These are phyloP conservation scores for Sclerotinia minor DNA, from an alignment of 2,329 filamentous ascomycete genomes.

Conservation along the genomic window DNA sequence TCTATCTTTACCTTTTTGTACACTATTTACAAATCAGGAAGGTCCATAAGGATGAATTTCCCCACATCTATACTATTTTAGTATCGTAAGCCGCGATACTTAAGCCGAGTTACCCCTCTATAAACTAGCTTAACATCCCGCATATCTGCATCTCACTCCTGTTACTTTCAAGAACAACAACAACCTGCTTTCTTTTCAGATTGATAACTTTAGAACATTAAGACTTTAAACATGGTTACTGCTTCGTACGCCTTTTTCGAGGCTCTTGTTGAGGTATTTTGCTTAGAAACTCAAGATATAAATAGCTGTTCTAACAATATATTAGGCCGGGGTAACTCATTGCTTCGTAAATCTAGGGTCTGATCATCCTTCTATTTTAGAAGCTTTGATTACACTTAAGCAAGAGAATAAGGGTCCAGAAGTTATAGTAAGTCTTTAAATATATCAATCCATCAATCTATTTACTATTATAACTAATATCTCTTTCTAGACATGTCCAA, in stretches of 20 bases:
- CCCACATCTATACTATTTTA: constrained; percentile 8
- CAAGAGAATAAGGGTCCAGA: constrained; percentile 62
- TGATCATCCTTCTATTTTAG: constrained; percentile 68
- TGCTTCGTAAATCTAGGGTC: constrained; percentile 61
- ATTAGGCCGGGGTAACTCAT: constrained; percentile 50
- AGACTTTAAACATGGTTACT: constrained; percentile 24
- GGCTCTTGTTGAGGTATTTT: constrained; percentile 59
- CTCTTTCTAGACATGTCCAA: constrained; percentile 55
- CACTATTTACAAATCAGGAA: constrained; percentile 8
- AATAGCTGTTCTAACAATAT: neutral
- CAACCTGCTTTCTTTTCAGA: neutral
- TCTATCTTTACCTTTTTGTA: no score
- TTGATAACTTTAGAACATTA: neutral
- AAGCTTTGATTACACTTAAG: constrained; percentile 72
- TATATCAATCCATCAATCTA: neutral
- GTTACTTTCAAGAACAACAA: constrained; percentile 2
- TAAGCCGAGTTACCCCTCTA: constrained; percentile 18
- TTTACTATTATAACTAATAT: constrained; percentile 1
- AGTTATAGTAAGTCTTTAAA: constrained; percentile 48
- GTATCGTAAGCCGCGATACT: constrained; percentile 18
- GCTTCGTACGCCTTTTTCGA: constrained; percentile 67
- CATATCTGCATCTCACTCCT: neutral
- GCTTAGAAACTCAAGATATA: neutral
- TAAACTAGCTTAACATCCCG: neutral
- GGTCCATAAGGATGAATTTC: constrained; percentile 41